Conservation (phyloP, 1,284 basidiomycete species). For the Pseudozyma pruni region DNA sequence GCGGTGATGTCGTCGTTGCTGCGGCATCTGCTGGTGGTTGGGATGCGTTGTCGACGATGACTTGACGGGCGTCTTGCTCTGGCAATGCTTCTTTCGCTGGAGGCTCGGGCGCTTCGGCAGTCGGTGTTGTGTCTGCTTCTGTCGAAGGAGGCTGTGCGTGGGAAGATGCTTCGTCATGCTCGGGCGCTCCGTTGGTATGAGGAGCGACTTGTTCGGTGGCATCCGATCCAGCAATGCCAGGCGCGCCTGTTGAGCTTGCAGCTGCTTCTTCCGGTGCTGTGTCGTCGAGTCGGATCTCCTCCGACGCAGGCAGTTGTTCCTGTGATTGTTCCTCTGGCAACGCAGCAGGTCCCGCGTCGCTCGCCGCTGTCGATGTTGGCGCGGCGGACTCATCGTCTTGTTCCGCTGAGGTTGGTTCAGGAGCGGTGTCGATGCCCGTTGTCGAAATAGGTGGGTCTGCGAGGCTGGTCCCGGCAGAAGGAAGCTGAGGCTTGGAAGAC, state of each 20-base stretch:
- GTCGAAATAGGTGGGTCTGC: conserved; percentile 17
- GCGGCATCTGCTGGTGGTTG: conserved; percentile 8
- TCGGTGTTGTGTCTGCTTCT: background rate
- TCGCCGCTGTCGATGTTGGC: background rate
- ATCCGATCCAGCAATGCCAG: conserved; percentile 23
- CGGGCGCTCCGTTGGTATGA: background rate
- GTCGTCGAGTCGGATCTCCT: conserved; percentile 10
- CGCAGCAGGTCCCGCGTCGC: background rate
- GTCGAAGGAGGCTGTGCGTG: background rate
- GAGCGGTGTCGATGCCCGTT: background rate
- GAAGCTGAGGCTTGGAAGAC: conserved; percentile 36
- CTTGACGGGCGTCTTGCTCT: conserved; percentile 9
- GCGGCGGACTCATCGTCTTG: background rate
- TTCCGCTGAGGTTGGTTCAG: background rate
- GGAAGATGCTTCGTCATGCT: background rate
- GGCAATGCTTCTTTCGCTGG: conserved; percentile 22
- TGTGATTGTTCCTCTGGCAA: background rate
- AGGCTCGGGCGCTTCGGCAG: conserved; percentile 12
- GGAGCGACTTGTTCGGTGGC: conserved; percentile 1
- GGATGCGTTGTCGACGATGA: conserved; percentile 3
- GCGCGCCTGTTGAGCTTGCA: background rate
- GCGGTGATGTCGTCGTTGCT: background rate
- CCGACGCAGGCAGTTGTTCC: conserved; percentile 13
- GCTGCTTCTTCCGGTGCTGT: conserved; percentile 4
- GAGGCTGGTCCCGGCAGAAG: conserved; percentile 39